Evolutionary conservation across 2,329 filamentous ascomycete species (phyloP), one percentile per base, ranked within the genome.

Genomic region (Aspergillus pseudonomiae): DNA sequence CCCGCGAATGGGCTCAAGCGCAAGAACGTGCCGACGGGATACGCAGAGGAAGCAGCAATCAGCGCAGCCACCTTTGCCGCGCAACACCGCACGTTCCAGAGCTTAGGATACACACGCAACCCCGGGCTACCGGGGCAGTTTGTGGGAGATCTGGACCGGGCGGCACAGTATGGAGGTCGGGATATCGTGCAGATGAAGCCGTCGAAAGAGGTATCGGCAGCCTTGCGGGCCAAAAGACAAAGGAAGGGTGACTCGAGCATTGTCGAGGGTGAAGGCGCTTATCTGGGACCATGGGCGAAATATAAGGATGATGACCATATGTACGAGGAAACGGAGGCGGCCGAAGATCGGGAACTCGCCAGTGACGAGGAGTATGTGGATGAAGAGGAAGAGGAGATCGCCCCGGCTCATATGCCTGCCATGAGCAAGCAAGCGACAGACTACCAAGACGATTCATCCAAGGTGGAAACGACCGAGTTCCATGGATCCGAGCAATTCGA

Each of bases 281-380:
- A 99, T 78, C 86, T 96, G 43, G 96, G 96, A 0, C 96, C 95
- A 0, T 99, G 96, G 96, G 96, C 95, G 10, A 89, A 86, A 75
- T 97, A 96, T 74, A 84, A 88, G 67, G 83, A 89, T 57, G 88
- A 94, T 67, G 90, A 91, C 71, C 90, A 93, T 68, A 82, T 87
- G 36, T 87, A 86, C 60, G 86, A 91, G 63, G 88, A 92, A 21
- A 88, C 87, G 64, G 82, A 84, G 56, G 88, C 88, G n/a, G 81
- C 82, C 14, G 91, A 88, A 52, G 92, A 91, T 67, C 88, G 86
- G 56, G 87, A 92, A 76, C 83, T 96, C 48, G 90, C 86, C 6
- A 92, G 89, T 70, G 91, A 92, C 66, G 91, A 93, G 74, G 92
- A 94, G 73, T 92, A 91, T 70, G 89, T 93, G 64, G 86, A 94